Evolutionary conservation across 1,284 basidiomycete genomes (phyloP).

Genomic region (Heterobasidion annosum): DNA sequence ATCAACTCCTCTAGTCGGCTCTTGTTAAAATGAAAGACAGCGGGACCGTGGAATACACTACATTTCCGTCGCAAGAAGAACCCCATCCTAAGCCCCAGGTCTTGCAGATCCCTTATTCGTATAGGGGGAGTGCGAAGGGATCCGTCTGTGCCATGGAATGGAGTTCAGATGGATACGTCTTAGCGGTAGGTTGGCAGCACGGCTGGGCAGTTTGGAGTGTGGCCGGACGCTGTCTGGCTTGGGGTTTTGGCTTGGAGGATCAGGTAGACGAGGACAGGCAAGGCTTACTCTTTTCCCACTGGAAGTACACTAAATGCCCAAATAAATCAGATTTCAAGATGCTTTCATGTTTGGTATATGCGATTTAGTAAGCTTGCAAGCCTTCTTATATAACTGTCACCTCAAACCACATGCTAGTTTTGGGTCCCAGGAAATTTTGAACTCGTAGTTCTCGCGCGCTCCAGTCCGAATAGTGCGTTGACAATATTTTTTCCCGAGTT

Average conservation of each 20-base stretch:
- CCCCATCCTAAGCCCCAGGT: slow-evolving; percentile 41
- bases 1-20: background rate
- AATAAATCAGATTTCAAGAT: slow-evolving; percentile 58
- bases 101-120: slow-evolving; percentile 48
- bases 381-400: background rate
- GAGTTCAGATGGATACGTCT: slow-evolving; percentile 92
- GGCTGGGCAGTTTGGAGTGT: slow-evolving; percentile 93
- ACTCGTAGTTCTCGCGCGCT: slow-evolving; percentile 59
- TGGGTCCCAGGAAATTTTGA: slow-evolving; percentile 91
- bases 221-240: slow-evolving; percentile 78
- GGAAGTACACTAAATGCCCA: too few relatives aligned
- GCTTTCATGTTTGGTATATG: slow-evolving; percentile 77
- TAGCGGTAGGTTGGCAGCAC: slow-evolving; percentile 90
- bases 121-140: slow-evolving; percentile 52
- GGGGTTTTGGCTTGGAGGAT: slow-evolving; percentile 65
- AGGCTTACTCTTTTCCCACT: background rate
- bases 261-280: slow-evolving; percentile 50
- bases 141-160: slow-evolving; percentile 76
- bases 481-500: background rate
- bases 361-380: slow-evolving; percentile 41
- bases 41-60: slow-evolving; percentile 53
- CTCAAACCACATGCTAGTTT: slow-evolving; percentile 42
- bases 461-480: slow-evolving; percentile 37
- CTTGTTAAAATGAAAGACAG: slow-evolving; percentile 21
- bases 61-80: slow-evolving; percentile 54